These are phyloP conservation scores for Apiospora kogelbergensis DNA, from an alignment of 2,329 filamentous ascomycete genomes.

Conservation along the genomic window DNA sequence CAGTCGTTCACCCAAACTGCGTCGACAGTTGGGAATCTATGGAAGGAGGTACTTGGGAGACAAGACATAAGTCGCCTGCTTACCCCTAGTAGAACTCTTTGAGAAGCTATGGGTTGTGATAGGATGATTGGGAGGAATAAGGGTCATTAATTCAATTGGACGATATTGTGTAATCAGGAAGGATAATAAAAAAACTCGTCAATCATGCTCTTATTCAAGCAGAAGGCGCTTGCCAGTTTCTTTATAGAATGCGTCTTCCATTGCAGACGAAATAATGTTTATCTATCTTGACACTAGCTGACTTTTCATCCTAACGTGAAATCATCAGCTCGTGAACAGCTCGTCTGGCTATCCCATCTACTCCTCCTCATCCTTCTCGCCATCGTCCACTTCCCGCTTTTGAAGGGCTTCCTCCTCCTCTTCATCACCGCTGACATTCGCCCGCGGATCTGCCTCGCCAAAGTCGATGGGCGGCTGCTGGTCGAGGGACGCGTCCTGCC, in stretches of 20 bases:
- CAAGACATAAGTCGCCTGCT: neutral
- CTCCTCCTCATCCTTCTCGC: neutral
- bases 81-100: neutral
- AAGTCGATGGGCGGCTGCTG: slow-evolving; percentile 5
- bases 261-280: neutral
- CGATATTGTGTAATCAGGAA: neutral
- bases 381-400: neutral
- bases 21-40: neutral
- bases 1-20: neutral
- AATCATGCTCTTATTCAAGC: neutral
- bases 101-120: neutral
- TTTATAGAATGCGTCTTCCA: neutral
- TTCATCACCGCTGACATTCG: neutral
- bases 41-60: neutral
- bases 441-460: neutral
- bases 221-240: neutral
- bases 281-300: neutral
- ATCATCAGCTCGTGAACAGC: neutral
- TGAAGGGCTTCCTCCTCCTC: neutral
- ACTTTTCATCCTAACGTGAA: neutral
- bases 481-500: slow-evolving; percentile 9
- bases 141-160: neutral
- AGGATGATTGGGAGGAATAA: neutral
- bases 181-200: neutral
- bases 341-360: neutral